Evolutionary conservation across 768 basidiomycete species (phyloP).

Genomic region (Boletus rubropictus): DNA sequence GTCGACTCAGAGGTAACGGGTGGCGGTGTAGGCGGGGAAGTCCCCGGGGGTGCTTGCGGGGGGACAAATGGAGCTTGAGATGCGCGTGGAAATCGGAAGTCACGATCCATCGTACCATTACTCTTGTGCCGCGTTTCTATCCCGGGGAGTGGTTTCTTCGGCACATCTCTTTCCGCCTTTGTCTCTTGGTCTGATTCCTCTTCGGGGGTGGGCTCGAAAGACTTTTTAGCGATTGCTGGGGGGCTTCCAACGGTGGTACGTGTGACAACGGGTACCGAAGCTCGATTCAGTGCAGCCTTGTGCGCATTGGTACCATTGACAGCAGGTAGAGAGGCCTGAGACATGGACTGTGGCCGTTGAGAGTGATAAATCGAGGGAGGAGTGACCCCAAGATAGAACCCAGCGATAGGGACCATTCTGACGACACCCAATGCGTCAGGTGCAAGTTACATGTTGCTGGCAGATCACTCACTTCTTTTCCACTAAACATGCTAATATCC

Average conservation of each 20-base stretch:
- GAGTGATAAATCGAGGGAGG: constrained; percentile 36
- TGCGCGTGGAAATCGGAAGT: constrained; percentile 61
- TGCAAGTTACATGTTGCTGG: background rate
- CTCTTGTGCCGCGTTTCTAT: constrained; percentile 36
- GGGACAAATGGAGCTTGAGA: constrained; percentile 13
- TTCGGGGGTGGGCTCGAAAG: constrained; percentile 51
- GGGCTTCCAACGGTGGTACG: constrained; percentile 40
- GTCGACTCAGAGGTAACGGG: constrained; percentile 19
- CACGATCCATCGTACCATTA: constrained; percentile 72
- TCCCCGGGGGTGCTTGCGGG: constrained; percentile 17
- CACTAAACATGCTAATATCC: constrained; percentile 84
- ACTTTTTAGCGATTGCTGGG: constrained; percentile 30
- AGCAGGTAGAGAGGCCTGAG: constrained; percentile 52
- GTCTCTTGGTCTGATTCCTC: constrained; percentile 35
- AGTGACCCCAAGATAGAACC: constrained; percentile 75
- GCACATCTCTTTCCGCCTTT: constrained; percentile 28
- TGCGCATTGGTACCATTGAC: constrained; percentile 26
- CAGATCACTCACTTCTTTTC: constrained; percentile 65
- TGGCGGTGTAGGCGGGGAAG: constrained; percentile 27
- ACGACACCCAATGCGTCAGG: background rate
- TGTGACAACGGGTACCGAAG: constrained; percentile 62
- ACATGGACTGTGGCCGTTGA: constrained; percentile 70
- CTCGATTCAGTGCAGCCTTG: constrained; percentile 44
- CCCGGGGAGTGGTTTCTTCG: constrained; percentile 9
- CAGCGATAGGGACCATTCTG: constrained; percentile 84